Evolutionary conservation across 2,329 filamentous ascomycete genomes (phyloP).

Genomic region (Daldinia sp.): DNA sequence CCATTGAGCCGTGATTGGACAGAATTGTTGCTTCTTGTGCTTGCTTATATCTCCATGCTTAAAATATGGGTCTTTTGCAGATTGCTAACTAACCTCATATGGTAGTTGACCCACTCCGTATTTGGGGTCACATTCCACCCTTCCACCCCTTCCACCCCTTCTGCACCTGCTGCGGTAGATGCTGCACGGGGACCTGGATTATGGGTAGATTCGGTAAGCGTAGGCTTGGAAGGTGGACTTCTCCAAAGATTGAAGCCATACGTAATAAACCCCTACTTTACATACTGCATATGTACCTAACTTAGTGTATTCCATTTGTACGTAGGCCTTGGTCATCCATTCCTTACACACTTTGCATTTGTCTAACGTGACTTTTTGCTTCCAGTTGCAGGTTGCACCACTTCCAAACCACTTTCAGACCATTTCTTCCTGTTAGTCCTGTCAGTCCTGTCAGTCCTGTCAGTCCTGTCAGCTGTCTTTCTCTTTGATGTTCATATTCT

Average conservation of each 20-base stretch:
- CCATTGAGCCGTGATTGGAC: constrained; percentile 38
- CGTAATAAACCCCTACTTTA: not conserved
- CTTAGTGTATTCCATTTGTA: not conserved
- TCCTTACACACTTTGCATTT: constrained; percentile 4
- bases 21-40: not conserved
- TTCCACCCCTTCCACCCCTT: not conserved
- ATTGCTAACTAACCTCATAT: not conserved
- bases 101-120: not conserved
- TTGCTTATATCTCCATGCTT: not conserved
- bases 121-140: not conserved
- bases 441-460: too few species aligned
- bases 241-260: constrained; percentile 8
- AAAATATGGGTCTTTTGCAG: not conserved
- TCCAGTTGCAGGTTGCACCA: not conserved
- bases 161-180: not conserved
- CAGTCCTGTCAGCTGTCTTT: not conserved
- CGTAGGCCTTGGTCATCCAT: not conserved
- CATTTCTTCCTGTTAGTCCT: not conserved
- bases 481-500: not conserved
- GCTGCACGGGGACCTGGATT: not conserved
- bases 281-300: not conserved
- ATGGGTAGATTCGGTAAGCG: not conserved
- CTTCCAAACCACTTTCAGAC: constrained; percentile 10
- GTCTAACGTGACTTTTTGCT: constrained; percentile 19
- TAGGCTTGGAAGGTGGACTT: not conserved